Conservation (phyloP, 2,329 filamentous ascomycete genomes). For the Curvularia sp. region DNA sequence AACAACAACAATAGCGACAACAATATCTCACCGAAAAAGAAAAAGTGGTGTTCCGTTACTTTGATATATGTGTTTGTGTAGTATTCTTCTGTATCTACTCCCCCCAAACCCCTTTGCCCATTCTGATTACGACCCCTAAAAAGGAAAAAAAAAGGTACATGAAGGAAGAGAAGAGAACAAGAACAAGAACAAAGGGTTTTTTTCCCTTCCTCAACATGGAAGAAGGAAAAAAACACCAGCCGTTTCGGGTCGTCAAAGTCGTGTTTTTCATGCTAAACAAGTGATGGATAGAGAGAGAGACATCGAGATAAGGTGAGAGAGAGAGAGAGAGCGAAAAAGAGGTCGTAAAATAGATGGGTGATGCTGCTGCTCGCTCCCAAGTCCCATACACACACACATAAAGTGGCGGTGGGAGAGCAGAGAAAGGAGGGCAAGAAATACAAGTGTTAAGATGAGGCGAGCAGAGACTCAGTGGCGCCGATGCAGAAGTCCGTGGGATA, state of each 20-base stretch:
- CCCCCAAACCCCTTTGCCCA: neutral
- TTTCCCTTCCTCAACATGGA: neutral
- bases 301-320: neutral
- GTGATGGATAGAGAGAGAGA: constrained; percentile 2
- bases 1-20: no score
- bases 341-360: neutral
- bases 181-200: neutral
- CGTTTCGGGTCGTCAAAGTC: constrained; percentile 4
- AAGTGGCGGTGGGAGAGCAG: neutral
- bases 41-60: neutral
- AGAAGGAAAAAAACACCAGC: neutral
- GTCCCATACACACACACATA: neutral
- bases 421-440: neutral
- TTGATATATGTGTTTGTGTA: neutral
- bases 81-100: neutral
- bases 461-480: neutral
- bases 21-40: neutral
- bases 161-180: neutral
- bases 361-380: neutral
- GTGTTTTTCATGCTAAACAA: constrained; percentile 3
- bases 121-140: neutral
- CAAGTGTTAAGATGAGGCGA: neutral
- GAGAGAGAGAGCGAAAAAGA: neutral
- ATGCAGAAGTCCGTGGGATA: neutral
- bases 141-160: neutral